Evolutionary conservation across 352 stramenopile genomes (phyloP).

Genomic region (Globisporangium iwayamae): DNA sequence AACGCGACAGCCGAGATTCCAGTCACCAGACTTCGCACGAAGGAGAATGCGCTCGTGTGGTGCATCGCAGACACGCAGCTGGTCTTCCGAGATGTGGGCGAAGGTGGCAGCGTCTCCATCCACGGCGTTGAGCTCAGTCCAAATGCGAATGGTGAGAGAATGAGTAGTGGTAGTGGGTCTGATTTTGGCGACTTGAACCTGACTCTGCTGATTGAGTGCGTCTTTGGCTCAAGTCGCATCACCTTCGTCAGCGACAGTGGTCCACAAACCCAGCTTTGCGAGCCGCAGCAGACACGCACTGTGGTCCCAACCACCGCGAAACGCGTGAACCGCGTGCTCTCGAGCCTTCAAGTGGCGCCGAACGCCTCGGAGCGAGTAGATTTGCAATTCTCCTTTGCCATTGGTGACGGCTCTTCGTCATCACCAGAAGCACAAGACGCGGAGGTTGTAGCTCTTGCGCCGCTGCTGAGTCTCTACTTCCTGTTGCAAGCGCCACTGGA

Average conservation of each 20-base stretch:
- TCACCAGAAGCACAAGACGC: not conserved
- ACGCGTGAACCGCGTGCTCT: conserved; percentile 14
- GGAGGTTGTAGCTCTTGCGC: not conserved
- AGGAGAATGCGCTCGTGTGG: conserved; percentile 3
- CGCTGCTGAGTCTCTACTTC: conserved; percentile 10
- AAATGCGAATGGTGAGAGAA: not conserved
- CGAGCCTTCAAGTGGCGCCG: conserved; percentile 1
- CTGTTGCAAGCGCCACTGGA: not conserved
- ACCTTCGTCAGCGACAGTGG: not conserved
- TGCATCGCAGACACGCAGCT: conserved; percentile 10
- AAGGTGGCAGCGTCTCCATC: not conserved
- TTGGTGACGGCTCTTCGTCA: not conserved
- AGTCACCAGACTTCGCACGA: not conserved
- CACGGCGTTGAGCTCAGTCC: conserved; percentile 1
- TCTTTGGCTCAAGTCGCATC: conserved; percentile 1
- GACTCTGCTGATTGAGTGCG: conserved; percentile 12
- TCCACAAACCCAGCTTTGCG: conserved; percentile 1
- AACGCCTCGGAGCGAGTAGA: conserved; percentile 8
- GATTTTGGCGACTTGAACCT: not conserved
- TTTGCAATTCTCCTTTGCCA: conserved; percentile 8
- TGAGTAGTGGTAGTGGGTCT: not conserved
- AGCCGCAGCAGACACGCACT: conserved; percentile 4
- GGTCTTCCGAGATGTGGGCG: not conserved
- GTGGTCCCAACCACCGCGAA: conserved; percentile 3
- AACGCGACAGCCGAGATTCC: conserved; percentile 2